Evolutionary conservation across 345 rosid species (phyloP).

Genomic region (Hevea brasiliensis): DNA sequence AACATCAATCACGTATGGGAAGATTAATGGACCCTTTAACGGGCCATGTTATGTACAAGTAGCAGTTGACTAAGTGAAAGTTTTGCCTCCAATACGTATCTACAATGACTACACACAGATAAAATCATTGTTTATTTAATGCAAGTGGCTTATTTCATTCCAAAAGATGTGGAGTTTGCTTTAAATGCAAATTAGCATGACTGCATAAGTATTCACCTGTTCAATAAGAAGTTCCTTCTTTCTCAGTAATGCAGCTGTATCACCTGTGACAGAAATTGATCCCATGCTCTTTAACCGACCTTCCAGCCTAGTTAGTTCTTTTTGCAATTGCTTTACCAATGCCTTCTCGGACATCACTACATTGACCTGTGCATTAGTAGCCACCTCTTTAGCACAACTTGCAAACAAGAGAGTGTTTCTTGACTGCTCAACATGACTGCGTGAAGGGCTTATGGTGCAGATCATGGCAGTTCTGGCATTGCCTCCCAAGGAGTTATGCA

Average conservation of each 20-base stretch:
- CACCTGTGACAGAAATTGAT: conserved; percentile 41
- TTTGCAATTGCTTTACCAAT: conserved; percentile 77
- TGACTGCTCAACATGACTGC: conserved; percentile 77
- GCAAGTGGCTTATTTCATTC: too few relatives aligned
- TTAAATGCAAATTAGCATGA: too few relatives aligned
- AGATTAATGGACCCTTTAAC: too few relatives aligned
- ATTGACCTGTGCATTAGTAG: conserved; percentile 79
- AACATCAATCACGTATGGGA: too few relatives aligned
- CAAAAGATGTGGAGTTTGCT: too few relatives aligned
- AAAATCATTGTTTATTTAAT: too few relatives aligned
- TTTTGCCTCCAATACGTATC: too few relatives aligned
- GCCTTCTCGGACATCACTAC: conserved; percentile 80
- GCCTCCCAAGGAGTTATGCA: conserved; percentile 85
- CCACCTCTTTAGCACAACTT: conserved; percentile 78
- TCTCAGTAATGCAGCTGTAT: conserved; percentile 45
- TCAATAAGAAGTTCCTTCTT: conserved; percentile 67
- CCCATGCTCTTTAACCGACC: conserved; percentile 51
- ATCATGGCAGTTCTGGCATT: conserved; percentile 85
- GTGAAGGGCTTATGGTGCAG: conserved; percentile 87
- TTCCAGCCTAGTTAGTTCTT: conserved; percentile 74
- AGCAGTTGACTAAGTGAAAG: too few relatives aligned
- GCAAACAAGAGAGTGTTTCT: conserved; percentile 91
- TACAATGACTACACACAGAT: too few relatives aligned
- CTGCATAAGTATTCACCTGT: conserved; percentile 34
- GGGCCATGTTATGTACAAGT: too few relatives aligned